Evolutionary conservation across 495 filamentous ascomycete species (phyloP).

Genomic region (Penicillium malachiteum): DNA sequence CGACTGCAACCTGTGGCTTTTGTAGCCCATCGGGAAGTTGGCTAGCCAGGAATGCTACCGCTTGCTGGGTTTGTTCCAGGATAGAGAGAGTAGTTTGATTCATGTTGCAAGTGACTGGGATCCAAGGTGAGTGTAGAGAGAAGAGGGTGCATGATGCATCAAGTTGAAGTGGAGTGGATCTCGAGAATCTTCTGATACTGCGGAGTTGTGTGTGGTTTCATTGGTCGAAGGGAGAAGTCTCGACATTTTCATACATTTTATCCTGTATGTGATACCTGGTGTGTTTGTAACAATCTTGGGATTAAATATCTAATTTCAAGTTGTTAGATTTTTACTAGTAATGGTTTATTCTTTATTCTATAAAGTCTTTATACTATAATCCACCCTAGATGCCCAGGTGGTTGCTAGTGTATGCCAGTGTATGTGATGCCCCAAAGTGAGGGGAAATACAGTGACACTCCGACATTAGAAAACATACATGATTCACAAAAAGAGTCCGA

Average conservation of each 20-base stretch:
- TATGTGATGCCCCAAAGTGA: too few relatives aligned
- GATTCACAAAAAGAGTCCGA: too few relatives aligned
- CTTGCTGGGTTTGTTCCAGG: slow-evolving; percentile 40
- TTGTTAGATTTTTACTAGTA: too few relatives aligned
- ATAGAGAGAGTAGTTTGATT: slow-evolving; percentile 17
- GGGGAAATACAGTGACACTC: too few relatives aligned
- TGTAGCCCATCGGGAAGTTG: slow-evolving; percentile 46
- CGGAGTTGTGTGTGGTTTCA: slow-evolving; percentile 11
- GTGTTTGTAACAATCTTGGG: background rate
- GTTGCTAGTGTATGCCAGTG: too few relatives aligned
- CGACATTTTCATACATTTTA: background rate
- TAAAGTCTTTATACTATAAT: too few relatives aligned
- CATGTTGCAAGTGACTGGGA: slow-evolving; percentile 5
- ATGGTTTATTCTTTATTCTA: too few relatives aligned
- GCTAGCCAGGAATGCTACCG: slow-evolving; percentile 36
- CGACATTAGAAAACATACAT: too few relatives aligned
- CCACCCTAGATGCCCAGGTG: too few relatives aligned
- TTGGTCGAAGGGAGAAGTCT: slow-evolving; percentile 4
- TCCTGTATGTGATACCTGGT: background rate
- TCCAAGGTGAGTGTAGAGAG: background rate
- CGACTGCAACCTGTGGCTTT: slow-evolving; percentile 62
- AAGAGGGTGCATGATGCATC: background rate
- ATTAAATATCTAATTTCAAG: background rate
- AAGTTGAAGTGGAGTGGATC: slow-evolving; percentile 2
- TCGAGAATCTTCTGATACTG: slow-evolving; percentile 12